Conservation (phyloP, 2,329 filamentous ascomycete genomes). For the Fusarium sp. region DNA sequence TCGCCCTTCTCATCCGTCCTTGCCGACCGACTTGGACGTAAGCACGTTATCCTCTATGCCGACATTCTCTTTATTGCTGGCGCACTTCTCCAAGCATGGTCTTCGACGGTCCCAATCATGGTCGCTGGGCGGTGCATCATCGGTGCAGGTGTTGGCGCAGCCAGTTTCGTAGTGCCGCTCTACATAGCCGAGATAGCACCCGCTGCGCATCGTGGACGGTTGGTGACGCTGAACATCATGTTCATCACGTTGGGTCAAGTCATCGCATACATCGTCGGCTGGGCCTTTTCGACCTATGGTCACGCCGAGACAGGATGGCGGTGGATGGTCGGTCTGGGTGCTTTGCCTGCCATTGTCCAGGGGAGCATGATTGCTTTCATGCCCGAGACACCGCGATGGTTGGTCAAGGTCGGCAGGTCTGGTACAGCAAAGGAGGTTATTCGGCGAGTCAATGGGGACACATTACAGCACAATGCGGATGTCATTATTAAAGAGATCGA, state of each 20-base stretch:
- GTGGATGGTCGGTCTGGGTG: constrained; percentile 91
- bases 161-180: constrained; percentile 84
- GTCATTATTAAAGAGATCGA: constrained; percentile 75
- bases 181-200: constrained; percentile 91
- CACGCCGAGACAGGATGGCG: constrained; percentile 74
- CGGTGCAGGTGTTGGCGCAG: constrained; percentile 77
- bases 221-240: constrained; percentile 83
- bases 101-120: constrained; percentile 69
- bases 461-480: constrained; percentile 61
- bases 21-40: constrained; percentile 69
- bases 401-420: constrained; percentile 74
- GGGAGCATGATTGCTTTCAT: constrained; percentile 73
- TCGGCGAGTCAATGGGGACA: constrained; percentile 67
- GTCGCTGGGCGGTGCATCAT: constrained; percentile 74
- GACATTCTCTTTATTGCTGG: constrained; percentile 75
- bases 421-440: constrained; percentile 73
- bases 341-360: constrained; percentile 78
- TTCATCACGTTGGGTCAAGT: constrained; percentile 91
- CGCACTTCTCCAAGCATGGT: constrained; percentile 70
- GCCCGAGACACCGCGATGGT: constrained; percentile 90
- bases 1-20: constrained; percentile 73
- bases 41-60: constrained; percentile 69
- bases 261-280: constrained; percentile 86
- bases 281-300: constrained; percentile 71
- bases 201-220: constrained; percentile 75